phyloP scores from a whole-genome alignment of 805 yeast species.

The Cyberlindnera misumaiensis region DNA sequence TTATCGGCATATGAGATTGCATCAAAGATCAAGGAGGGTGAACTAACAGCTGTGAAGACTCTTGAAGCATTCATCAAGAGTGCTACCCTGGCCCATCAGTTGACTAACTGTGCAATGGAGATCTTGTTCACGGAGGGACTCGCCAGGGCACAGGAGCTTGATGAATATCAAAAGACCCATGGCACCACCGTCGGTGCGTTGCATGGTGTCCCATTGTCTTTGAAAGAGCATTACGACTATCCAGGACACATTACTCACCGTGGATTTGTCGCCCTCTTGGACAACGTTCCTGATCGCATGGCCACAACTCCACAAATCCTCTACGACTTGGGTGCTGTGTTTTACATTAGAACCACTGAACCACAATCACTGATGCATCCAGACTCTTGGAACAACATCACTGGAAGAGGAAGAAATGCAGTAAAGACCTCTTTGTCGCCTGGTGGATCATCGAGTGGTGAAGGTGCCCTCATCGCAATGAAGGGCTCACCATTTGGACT shows the following conservation, averaged over 20 bases:
- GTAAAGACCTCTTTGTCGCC: slow-evolving; percentile 49
- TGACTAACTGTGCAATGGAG: slow-evolving; percentile 52
- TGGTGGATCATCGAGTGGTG: slow-evolving; percentile 72
- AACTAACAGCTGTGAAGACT: slow-evolving; percentile 37
- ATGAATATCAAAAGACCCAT: slow-evolving; percentile 41
- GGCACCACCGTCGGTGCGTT: slow-evolving; percentile 56
- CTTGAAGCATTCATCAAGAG: slow-evolving; percentile 50
- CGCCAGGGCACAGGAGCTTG: slow-evolving; percentile 46
- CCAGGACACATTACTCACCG: slow-evolving; percentile 49
- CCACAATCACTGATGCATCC: slow-evolving; percentile 66
- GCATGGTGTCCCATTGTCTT: slow-evolving; percentile 62
- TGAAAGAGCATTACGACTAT: slow-evolving; percentile 56
- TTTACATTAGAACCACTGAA: slow-evolving; percentile 57
- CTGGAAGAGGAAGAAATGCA: slow-evolving; percentile 53
- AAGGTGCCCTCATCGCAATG: slow-evolving; percentile 52
- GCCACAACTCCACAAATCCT: slow-evolving; percentile 38
- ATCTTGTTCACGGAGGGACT: slow-evolving; percentile 60
- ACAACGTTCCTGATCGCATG: slow-evolving; percentile 27
- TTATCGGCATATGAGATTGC: slow-evolving; percentile 11
- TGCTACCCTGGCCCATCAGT: slow-evolving; percentile 45
- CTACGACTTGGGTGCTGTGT: slow-evolving; percentile 36
- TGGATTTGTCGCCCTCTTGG: slow-evolving; percentile 41
- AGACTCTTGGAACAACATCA: slow-evolving; percentile 52
- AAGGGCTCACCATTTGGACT: slow-evolving; percentile 55
- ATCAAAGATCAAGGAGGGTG: slow-evolving; percentile 7